Base-by-base conservation (phyloP, 139 green algal genomes). In the Yamagishiella unicocca region DNA sequence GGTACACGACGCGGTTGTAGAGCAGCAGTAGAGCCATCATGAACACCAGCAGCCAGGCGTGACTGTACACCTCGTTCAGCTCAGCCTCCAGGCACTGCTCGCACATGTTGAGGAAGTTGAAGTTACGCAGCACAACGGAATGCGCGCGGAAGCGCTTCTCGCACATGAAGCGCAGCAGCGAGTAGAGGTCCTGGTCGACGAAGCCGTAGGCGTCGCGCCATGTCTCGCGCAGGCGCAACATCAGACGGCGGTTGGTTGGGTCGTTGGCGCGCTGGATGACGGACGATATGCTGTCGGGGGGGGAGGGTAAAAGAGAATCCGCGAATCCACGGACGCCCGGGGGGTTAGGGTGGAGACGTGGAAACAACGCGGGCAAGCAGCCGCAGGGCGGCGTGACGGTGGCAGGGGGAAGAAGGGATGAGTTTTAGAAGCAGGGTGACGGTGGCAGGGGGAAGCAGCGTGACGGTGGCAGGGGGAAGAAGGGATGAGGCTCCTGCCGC, bases 31-130 rank as follows among this genome's bases (percentile, higher is more conserved):
- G 29, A 24, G 72, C 43, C 83, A 89, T 89, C 53, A 84, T 67
- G 22, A 89, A 73, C 33, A 89, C 73, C 55, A 89, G 42, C 70
- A 89, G 83, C 83, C 83, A 89, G 33, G 83, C 83, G 73, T 89
- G 83, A 29, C 46, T 55, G 72, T 83, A 89, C n/a, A 89, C 83
- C 72, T 83, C 66, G 42, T 89, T 82, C 24, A 89, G 54, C 54
- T 89, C 83, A 3, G 83, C 83, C 58, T 89, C 83, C 54, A 89
- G 61, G 40, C 72, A 81, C 83, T 89, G 83, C 42, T 82, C 73
- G 38, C 66, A 79, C 71, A 89, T 83, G 71, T 89, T 89, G 2
- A 89, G 42, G 58, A 77, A 89, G 83, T 82, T 89, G 71, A 84
- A 89, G 55, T 75, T 89, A 0, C 61, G 55, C n/a, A 89, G 71